These are phyloP conservation scores for Curvularia spicifera DNA, from an alignment of 2,329 filamentous ascomycete genomes.

Conservation along the genomic window DNA sequence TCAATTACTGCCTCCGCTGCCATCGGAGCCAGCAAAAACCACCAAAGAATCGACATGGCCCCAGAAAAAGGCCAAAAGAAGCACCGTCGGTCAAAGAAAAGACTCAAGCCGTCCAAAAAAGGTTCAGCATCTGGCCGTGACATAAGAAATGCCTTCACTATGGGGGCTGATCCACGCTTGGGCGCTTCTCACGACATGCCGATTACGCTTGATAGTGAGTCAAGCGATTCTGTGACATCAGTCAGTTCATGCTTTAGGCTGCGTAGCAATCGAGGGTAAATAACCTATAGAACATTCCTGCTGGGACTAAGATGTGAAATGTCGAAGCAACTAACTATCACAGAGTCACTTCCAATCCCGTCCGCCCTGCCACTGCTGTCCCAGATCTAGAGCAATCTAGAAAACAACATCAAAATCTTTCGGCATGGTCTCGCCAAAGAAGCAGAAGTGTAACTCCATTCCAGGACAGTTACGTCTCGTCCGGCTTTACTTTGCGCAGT, in stretches of 20 bases:
- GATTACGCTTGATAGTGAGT: constrained; percentile 24
- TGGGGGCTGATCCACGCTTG: background rate
- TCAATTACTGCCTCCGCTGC: background rate
- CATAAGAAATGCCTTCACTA: background rate
- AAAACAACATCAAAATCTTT: background rate
- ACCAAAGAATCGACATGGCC: background rate
- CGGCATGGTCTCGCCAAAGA: background rate
- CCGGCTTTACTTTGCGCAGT: background rate
- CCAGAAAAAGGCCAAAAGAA: constrained; percentile 1
- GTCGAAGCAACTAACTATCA: background rate
- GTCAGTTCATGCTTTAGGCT: background rate
- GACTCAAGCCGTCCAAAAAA: background rate
- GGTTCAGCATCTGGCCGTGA: background rate
- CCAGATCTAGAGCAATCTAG: background rate
- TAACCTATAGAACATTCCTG: background rate
- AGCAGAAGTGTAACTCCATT: background rate
- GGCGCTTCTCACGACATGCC: constrained; percentile 11
- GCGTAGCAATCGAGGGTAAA: background rate
- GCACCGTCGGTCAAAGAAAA: background rate
- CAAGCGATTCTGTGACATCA: background rate
- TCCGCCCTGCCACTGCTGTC: background rate
- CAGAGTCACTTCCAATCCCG: background rate
- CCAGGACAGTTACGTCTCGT: background rate
- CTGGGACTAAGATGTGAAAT: background rate
- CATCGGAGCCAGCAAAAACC: background rate